These are phyloP conservation scores for Nitzschia palea DNA, from an alignment of 108 stramenopile genomes.

Conservation along the genomic window DNA sequence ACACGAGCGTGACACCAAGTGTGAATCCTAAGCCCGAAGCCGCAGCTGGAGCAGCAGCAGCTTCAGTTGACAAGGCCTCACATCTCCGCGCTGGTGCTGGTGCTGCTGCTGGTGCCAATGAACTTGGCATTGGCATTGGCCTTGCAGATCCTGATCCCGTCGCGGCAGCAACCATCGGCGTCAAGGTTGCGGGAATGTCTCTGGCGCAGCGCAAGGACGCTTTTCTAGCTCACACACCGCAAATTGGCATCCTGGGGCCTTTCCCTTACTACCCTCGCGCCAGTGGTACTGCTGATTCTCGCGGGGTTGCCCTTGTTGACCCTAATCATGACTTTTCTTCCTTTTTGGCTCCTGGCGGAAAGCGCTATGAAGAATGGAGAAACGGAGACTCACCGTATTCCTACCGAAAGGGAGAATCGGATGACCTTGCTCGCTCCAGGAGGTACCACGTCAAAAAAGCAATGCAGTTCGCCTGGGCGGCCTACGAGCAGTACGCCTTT, in stretches of 20 bases:
- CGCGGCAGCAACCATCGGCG: background rate
- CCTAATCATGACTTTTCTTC: slow-evolving; percentile 35
- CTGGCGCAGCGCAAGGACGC: slow-evolving; percentile 1
- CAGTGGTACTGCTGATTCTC: background rate
- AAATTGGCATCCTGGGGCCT: slow-evolving; percentile 10
- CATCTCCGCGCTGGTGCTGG: background rate
- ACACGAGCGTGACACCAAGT: background rate
- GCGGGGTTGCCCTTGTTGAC: slow-evolving; percentile 15
- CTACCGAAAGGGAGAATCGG: slow-evolving; percentile 38
- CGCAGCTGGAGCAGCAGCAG: background rate
- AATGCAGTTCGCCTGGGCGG: slow-evolving; percentile 78
- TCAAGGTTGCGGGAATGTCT: background rate
- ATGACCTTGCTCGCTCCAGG: slow-evolving; percentile 66
- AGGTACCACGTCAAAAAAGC: slow-evolving; percentile 61
- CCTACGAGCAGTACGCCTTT: slow-evolving; percentile 75
- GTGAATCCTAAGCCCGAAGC: background rate
- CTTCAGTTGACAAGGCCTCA: background rate
- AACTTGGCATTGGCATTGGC: background rate
- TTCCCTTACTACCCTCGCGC: slow-evolving; percentile 39
- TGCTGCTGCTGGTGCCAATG: background rate
- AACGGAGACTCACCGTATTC: slow-evolving; percentile 27
- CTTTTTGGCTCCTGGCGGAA: slow-evolving; percentile 51
- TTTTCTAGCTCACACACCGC: slow-evolving; percentile 7
- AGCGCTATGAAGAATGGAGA: slow-evolving; percentile 67
- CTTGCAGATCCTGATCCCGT: background rate